Percentiles rank a stretch among this genome's conserved stretches.
Evolutionary conservation across 176 grass and related monocot species (phyloP).

Genomic region (Musa beccarii): DNA sequence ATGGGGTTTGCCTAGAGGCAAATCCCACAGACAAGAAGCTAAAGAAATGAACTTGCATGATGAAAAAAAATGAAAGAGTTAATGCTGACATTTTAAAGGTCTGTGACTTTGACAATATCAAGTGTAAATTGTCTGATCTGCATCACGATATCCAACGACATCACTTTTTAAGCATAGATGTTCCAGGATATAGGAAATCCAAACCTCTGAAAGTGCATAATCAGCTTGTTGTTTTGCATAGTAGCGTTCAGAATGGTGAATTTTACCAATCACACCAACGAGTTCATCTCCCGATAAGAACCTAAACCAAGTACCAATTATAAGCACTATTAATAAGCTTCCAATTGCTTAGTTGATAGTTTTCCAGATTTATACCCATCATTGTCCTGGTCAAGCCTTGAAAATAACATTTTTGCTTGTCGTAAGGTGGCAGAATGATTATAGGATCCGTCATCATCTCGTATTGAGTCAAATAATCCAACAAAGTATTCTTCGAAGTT

Average conservation of each 20-base stretch:
- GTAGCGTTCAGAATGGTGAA: constrained; percentile 67
- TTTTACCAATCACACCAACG: constrained; percentile 52
- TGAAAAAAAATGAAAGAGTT: not conserved
- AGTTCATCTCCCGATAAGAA: constrained; percentile 73
- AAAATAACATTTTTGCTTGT: constrained; percentile 53
- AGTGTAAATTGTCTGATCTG: not conserved
- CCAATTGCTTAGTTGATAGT: not conserved
- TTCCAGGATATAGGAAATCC: constrained; percentile 9
- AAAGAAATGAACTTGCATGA: not conserved
- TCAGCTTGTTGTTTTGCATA: constrained; percentile 72
- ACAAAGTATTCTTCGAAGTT: constrained; percentile 66
- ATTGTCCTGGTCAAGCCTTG: constrained; percentile 66
- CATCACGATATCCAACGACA: not conserved
- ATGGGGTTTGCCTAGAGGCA: not conserved
- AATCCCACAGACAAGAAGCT: not conserved
- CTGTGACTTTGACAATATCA: not conserved
- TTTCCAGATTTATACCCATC: constrained; percentile 41
- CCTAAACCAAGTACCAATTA: constrained; percentile 21
- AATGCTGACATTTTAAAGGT: not conserved
- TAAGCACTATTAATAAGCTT: not conserved
- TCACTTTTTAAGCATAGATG: not conserved
- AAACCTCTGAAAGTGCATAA: constrained; percentile 73
- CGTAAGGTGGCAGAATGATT: constrained; percentile 43
- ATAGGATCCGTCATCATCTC: constrained; percentile 43
- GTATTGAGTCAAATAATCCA: constrained; percentile 52